These are phyloP conservation scores for Bonia amplexicaulis DNA, from an alignment of 176 grass and related monocot species.

Conservation along the genomic window DNA sequence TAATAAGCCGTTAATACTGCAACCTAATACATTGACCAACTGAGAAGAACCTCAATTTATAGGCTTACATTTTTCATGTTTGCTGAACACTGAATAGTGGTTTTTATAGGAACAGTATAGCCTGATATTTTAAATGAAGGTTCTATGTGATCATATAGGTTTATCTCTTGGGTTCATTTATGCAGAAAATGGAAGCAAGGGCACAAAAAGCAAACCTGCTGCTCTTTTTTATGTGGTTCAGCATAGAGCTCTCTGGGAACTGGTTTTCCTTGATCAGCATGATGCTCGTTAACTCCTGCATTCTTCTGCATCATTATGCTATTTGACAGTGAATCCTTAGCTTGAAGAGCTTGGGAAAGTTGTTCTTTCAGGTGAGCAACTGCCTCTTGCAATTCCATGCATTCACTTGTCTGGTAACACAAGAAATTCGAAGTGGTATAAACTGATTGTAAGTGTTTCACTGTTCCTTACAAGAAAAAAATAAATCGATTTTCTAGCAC, in stretches of 20 bases:
- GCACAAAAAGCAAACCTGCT: constrained; percentile 45
- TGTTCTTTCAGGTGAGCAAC: constrained; percentile 72
- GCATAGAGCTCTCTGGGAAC: constrained; percentile 30
- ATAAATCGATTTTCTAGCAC: background rate
- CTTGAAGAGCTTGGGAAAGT: constrained; percentile 57
- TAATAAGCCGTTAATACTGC: background rate
- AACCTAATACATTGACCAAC: background rate
- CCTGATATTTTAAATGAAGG: background rate
- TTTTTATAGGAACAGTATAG: background rate
- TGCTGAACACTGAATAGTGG: background rate
- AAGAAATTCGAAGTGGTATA: constrained; percentile 24
- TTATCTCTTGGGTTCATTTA: background rate
- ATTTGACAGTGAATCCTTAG: constrained; percentile 46
- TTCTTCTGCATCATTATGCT: constrained; percentile 34
- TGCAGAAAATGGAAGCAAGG: constrained; percentile 15
- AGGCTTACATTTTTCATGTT: background rate
- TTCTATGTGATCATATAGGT: background rate
- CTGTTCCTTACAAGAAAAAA: constrained; percentile 4
- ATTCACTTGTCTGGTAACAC: constrained; percentile 62
- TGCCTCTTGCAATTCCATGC: constrained; percentile 65
- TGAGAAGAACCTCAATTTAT: background rate
- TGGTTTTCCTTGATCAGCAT: constrained; percentile 43
- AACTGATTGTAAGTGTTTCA: background rate
- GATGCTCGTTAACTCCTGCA: constrained; percentile 32
- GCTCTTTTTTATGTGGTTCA: constrained; percentile 38